Conservation (phyloP, 371 early-diverging fungal genomes). For the Entomophthora muscae region DNA sequence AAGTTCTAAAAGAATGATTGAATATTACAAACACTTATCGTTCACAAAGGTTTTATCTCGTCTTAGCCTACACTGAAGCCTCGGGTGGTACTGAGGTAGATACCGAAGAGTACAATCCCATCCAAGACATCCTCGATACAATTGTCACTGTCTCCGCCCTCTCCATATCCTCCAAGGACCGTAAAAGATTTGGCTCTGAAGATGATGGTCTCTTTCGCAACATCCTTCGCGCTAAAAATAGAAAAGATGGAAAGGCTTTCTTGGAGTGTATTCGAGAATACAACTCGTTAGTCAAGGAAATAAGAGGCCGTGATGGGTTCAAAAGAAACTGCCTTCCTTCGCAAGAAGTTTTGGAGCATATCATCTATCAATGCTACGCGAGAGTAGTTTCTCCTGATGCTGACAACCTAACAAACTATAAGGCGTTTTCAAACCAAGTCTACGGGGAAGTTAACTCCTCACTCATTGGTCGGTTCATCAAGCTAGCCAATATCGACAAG, state of each 20-base stretch:
- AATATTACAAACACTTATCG: neutral
- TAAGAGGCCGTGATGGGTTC: conserved; percentile 15
- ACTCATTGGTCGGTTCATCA: conserved; percentile 71
- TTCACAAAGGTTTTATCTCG: neutral
- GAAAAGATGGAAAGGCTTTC: conserved; percentile 16
- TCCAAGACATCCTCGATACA: neutral
- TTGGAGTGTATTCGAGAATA: conserved; percentile 46
- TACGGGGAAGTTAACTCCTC: conserved; percentile 85
- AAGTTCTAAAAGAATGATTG: neutral
- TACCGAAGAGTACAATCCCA: neutral
- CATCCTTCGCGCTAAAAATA: neutral
- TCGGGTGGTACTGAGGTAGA: neutral
- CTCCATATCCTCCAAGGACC: neutral
- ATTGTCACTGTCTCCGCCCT: neutral
- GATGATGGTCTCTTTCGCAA: neutral
- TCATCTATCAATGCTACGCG: conserved; percentile 74
- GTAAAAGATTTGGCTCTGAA: neutral
- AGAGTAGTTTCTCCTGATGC: conserved; percentile 76
- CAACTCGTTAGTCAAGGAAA: conserved; percentile 38
- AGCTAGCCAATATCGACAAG: conserved; percentile 38
- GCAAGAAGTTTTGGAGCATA: conserved; percentile 57
- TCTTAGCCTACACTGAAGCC: neutral
- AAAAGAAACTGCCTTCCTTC: conserved; percentile 25
- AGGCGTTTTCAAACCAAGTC: conserved; percentile 85
- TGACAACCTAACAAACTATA: conserved; percentile 58